Evolutionary conservation across 169 alveolate genomes (phyloP), one percentile per base, ranked within the genome.

Genomic region (Eimeria necatrix): DNA sequence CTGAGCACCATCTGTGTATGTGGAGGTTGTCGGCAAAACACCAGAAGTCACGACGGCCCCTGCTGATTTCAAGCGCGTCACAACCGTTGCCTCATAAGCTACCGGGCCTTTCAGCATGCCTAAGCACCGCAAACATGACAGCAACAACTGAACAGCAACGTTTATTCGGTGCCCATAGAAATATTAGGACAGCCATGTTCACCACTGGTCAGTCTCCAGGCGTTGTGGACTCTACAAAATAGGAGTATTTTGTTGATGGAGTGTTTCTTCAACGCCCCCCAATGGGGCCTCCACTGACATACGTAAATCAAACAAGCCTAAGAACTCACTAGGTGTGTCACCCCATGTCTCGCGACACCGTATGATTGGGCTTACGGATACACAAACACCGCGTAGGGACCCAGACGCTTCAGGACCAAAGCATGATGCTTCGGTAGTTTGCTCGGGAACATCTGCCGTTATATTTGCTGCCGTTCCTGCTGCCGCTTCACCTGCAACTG

Each of bases 61-160:
- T 16, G 87, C 61, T 32, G 87, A 56, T 60, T 48, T 76, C 59
- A 76, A 22, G 10, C 59, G 87, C 14, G 87, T 14, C 41, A 76
- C 87, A 8, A 32, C 87, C 61, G 87, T 76, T 26, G 87, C 59
- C 49, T 76, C 87, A n/a, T 76, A 76, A 4, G 61, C 41, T 12
- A 49, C 56, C 14, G 59, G 59, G 59, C 87, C 87, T 26, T 60
- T 76, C 87, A 76, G 64, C 18, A 20, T 22, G 59, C 87, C 59
- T 26, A 18, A 12, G 61, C 87, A 76, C 10, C 61, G 41, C 41
- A 32, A 32, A 32, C 41, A 32, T 32, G 41, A 32, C 41, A 32
- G 41, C 41, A 32, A 32, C 41, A 32, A 32, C 41, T 32, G 41
- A 71, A 48, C 51, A 71, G 83, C 83, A 71, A 71, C 41, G 41